Evolutionary conservation across 2,329 filamentous ascomycete species (phyloP), one percentile per base, ranked within the genome.

Genomic region (Talaromyces sp.): DNA sequence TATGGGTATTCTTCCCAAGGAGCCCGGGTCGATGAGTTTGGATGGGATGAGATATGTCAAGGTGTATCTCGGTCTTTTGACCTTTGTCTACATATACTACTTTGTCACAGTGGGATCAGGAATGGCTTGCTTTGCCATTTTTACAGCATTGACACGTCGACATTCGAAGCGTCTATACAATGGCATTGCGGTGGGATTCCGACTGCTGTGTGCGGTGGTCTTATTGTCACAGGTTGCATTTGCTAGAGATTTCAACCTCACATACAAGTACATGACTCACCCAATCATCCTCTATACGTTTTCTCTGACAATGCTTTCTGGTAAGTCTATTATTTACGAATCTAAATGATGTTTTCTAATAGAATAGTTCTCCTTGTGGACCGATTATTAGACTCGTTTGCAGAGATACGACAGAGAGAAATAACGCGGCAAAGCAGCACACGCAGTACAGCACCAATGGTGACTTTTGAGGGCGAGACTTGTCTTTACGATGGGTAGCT

Each of bases 41-140:
- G 66, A 67, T 54, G 72, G 66, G 27, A 66, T 68, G 24, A 67
- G 72, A 58, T 60, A 76, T 13, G 65, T 77, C 21, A 68, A 67
- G 50, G 69, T 71, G 68, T 77, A 77, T 60, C 68, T 77, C 62
- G 68, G 71, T 41, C 63, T 76, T 3, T 64, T 77, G 11, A 70
- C 64, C 1, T 76, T 77, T 63, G 75, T 77, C 11, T 77, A 75
- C 61, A 63, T 75, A 19, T 77, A 76, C 60, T 77, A 73, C 63
- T 77, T 77, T 54, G 55, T 69, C 19, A 73, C 73, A 13, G 73
- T 75, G 10, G 67, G 71, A 21, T 56, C 75, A 21, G 66, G 70
- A 4, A 74, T 77, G 73, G 66, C 69, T 27, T 65, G 76, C 46
- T 73, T 77, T 59, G 70, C 71, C 1, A 64, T 66, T 17, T 76